Evolutionary conservation across 1,284 basidiomycete species (phyloP), one percentile per base, ranked within the genome.

Genomic region (Microbotryum saponariae): DNA sequence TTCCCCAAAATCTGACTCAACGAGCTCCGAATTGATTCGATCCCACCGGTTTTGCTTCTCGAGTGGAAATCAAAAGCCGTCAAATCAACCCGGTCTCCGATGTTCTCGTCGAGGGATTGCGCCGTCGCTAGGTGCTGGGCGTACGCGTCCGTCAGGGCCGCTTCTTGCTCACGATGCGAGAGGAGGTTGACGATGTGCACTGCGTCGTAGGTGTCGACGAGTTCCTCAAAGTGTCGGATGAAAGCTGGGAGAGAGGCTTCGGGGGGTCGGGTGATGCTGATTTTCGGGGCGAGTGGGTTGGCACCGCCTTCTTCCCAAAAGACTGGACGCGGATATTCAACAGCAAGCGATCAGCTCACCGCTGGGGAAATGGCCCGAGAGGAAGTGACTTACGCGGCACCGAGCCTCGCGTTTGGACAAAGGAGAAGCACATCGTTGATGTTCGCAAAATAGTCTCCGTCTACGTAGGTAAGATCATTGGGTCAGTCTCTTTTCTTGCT

Each of bases 281-380:
- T 91, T 51, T 85, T 83, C 65, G 93, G 91, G 23, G 58, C 63
- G 56, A 71, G 96, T 86, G 6, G 66, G 31, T 91, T 88, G 50
- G 91, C 74, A 29, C 90, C 91, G 75, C 94, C 91, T 74, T 98
- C 94, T 74, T 97, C 92, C 94, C 94, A 98, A 74, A 97, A 98
- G 62, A 97, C 87, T 90, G 73, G 10, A 52, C 21, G 16, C 21
- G 20, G 10, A 33, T 1, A 44, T 29, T 29, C n/a, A 4, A n/a
- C 14, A 12, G 42, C 61, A 20, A 47, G 42, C 37, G 27, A 20
- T 54, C 54, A 68, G 58, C 61, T 60, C 45, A 63, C 51, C 61
- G 65, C 54, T 53, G 59, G 55, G 56, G 9, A 18, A 42, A 42
- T 42, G 37, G 6, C 37, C 37, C 37, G 50, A 23, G 29, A 25